A percentile compares a stretch with the other conserved stretches of the same genome.
Evolutionary conservation across 805 yeast species (phyloP).

Genomic region (Kockiozyma suomiensis): DNA sequence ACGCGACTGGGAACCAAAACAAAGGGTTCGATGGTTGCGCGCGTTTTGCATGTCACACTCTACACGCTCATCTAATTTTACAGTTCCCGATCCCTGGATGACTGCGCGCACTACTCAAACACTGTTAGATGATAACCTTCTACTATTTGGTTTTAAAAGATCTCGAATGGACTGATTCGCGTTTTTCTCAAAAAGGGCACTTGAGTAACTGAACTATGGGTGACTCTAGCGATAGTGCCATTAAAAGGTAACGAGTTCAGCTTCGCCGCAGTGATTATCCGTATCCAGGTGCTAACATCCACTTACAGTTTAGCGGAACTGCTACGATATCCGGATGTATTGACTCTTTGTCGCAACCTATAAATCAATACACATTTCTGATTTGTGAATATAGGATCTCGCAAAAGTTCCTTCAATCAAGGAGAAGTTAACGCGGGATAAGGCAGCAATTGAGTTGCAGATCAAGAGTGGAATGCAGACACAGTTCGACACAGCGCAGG

Average conservation of each 20-base stretch:
- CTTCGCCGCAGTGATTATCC: too few species aligned
- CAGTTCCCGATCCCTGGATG: too few species aligned
- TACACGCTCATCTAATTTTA: background rate
- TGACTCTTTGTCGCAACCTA: background rate
- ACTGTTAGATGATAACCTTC: background rate
- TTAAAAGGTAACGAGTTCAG: too few species aligned
- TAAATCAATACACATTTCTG: background rate
- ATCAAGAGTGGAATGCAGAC: conserved; percentile 68
- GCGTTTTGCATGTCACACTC: background rate
- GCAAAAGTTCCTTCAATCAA: conserved; percentile 43
- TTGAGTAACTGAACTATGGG: conserved; percentile 13
- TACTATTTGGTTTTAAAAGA: background rate
- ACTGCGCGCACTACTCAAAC: too few species aligned
- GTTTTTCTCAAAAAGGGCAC: background rate
- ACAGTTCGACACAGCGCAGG: conserved; percentile 60
- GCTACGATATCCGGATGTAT: conserved; percentile 36
- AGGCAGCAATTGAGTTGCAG: conserved; percentile 73
- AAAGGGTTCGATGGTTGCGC: background rate
- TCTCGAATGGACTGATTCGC: too few species aligned
- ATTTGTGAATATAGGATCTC: conserved; percentile 37
- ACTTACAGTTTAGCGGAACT: conserved; percentile 31
- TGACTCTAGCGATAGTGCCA: conserved; percentile 20
- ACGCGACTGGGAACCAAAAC: conserved; percentile 8
- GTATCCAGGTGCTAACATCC: background rate
- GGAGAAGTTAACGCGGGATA: conserved; percentile 54